Base-by-base conservation (phyloP, 1,139 yeast genomes). In the Eremothecium coryli region DNA sequence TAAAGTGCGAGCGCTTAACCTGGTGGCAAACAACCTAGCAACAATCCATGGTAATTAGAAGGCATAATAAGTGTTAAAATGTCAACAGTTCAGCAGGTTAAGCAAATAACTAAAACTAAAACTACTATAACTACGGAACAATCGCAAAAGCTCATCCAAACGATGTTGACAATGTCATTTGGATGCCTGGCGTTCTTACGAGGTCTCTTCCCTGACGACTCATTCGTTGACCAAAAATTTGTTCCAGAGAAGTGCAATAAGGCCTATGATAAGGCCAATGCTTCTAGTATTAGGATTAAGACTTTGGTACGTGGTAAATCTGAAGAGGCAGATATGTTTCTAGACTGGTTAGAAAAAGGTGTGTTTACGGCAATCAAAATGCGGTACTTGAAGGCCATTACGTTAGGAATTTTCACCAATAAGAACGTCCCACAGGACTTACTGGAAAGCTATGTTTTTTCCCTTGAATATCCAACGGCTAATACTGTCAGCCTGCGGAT, bases 281-380 rank as follows among this genome's bases (percentile, higher is more conserved):
- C 44, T 1, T 60, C 59, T 27, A 57, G 64, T 4, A 59, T 69
- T 13, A 63, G 59, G 38, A 64, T 70, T 8, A 73, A 72, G 47
- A 64, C 65, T 7, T 49, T 73, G 26, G 56, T 58, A 3, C 58
- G 60, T 30, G 76, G 76, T 0, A 58, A 54, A 23, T 61, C 69
- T 1, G 48, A 47, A 8, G 68, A 65, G 35, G 71, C 64, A 4
- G 75, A 71, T 46, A 38, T 45, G 10, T 58, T 73, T 26, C 50
- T 71, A 16, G 61, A 65, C 36, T 73, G 78, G 75, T 48, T 75
- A 18, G 75, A 73, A 30, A 52, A 54, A 20, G 74, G 77, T 5
- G 64, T 70, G 4, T 53, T 58, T 32, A 68, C 66, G 27, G 65
- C 73, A 1, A 52, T 74, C 9, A 59, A 57, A 20, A 44, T 51